Base-by-base conservation (phyloP, 1,284 basidiomycete species). In the Puccinia polysora region DNA sequence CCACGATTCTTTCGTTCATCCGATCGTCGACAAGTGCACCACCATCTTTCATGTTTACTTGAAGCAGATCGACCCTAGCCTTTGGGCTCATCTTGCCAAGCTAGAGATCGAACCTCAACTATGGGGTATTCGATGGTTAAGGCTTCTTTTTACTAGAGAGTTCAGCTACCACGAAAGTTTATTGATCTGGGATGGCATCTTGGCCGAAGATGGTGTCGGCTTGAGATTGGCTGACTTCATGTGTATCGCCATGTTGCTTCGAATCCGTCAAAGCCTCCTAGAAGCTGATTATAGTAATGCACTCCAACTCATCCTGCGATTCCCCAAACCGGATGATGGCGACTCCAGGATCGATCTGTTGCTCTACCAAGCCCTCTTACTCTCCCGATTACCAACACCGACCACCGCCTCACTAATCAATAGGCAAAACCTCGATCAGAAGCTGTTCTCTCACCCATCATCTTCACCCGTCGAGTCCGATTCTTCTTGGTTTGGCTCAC, bases 121-220 rank as follows among this genome's bases (percentile, higher is more conserved):
- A 47, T 79, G 75, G 68, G 77, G 75, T n/a, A 74, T 79, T 30
- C 64, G 77, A 34, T 79, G 78, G 78, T 74, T 78, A 14, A 74
- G 77, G 23, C 75, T 79, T 52, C 74, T 79, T 52, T 79, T 78
- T 58, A 75, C 76, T 0, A 75, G 78, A 49, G 77, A 75, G 53
- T 78, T 78, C 62, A 58, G 76, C 8, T 40, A 76, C 10, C 71
- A 75, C 12, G 75, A 77, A 15, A 74, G 74, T 3, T 20, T 77
- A n/a, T 65, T 69, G 53, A 63, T 80, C 1, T 80, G 79, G 79
- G 78, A 80, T 73, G 76, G 73, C 2, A 70, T 79, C 20, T 75
- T 79, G 34, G 70, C 73, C 5, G 28, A 73, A 1, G 78, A 75
- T n/a, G 52, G 67, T 6, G 14, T 20, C 32, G 62, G 72, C 0